Percentiles rank a stretch among this genome's conserved stretches.
Conservation (phyloP, 2,329 filamentous ascomycete genomes). For the Fusarium gaditjirri region DNA sequence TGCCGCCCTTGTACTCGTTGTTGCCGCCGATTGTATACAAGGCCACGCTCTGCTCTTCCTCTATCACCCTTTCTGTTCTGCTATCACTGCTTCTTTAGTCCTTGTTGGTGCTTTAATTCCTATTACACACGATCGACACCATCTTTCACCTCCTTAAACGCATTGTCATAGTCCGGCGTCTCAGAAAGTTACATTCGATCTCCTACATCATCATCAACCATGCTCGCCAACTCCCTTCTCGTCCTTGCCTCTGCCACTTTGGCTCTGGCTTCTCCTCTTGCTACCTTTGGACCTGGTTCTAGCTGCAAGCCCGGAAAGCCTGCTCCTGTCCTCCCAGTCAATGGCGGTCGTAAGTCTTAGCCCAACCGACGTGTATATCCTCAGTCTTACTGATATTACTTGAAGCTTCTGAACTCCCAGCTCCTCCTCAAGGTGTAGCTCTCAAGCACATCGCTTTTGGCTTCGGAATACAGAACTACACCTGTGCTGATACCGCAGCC, state of each 20-base stretch:
- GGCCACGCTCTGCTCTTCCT: constrained; percentile 21
- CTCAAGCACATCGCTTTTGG: constrained; percentile 69
- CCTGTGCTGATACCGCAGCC: constrained; percentile 57
- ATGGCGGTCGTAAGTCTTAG: constrained; percentile 50
- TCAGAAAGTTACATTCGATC: constrained; percentile 22
- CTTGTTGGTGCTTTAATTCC: constrained; percentile 30
- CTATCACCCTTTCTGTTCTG: neutral
- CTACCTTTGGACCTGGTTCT: constrained; percentile 29
- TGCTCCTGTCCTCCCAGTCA: constrained; percentile 52
- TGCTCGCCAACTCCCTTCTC: constrained; percentile 50
- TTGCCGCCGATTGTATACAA: constrained; percentile 39
- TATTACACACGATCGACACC: constrained; percentile 33
- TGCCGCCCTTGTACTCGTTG: constrained; percentile 35
- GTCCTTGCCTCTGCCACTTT: constrained; percentile 50
- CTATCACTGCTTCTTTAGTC: constrained; percentile 15
- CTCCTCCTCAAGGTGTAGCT: constrained; percentile 51
- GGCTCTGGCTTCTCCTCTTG: constrained; percentile 45
- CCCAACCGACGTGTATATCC: neutral
- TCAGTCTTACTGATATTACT: constrained; percentile 29
- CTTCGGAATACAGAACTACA: constrained; percentile 77
- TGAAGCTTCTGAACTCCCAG: constrained; percentile 57
- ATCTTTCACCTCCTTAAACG: constrained; percentile 20
- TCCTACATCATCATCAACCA: constrained; percentile 32
- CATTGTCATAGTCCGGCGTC: constrained; percentile 10
- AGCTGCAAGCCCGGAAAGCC: constrained; percentile 27